These are phyloP conservation scores for Talaromyces marneffei DNA, from an alignment of 2,329 filamentous ascomycete genomes.

Conservation along the genomic window DNA sequence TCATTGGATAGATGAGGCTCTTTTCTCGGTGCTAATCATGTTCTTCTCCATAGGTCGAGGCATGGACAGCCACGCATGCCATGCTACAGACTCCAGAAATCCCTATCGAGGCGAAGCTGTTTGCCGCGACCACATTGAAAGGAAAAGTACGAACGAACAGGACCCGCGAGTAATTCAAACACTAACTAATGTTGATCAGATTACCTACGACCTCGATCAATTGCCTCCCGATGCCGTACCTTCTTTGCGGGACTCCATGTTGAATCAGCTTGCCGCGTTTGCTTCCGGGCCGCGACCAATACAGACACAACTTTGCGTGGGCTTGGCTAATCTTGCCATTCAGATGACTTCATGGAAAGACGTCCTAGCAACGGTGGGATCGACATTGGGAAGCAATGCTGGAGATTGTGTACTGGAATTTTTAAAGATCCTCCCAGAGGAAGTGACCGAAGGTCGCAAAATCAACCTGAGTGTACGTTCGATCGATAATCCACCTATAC, in stretches of 20 bases:
- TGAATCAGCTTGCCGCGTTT: slow-evolving; percentile 74
- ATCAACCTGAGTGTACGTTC: slow-evolving; percentile 97
- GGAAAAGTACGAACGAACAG: slow-evolving; percentile 69
- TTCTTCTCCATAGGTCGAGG: slow-evolving; percentile 63
- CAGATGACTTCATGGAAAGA: slow-evolving; percentile 96
- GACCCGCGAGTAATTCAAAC: neutral
- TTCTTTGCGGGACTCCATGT: slow-evolving; percentile 74
- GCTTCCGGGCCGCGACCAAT: slow-evolving; percentile 75
- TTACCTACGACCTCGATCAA: slow-evolving; percentile 92
- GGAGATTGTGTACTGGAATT: slow-evolving; percentile 91
- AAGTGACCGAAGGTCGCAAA: slow-evolving; percentile 98
- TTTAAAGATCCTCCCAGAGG: slow-evolving; percentile 91
- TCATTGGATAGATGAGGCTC: neutral
- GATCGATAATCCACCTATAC: slow-evolving; percentile 46
- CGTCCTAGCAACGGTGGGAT: slow-evolving; percentile 75
- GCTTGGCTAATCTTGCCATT: slow-evolving; percentile 87
- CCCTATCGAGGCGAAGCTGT: slow-evolving; percentile 80
- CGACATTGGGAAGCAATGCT: slow-evolving; percentile 63
- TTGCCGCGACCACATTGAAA: slow-evolving; percentile 93
- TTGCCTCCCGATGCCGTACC: slow-evolving; percentile 69
- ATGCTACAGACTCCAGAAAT: slow-evolving; percentile 73
- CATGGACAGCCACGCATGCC: slow-evolving; percentile 82
- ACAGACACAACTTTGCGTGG: slow-evolving; percentile 88
- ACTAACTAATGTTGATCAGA: slow-evolving; percentile 51
- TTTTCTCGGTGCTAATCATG: neutral